A percentile compares a stretch with the other conserved stretches of the same genome.
Evolutionary conservation across 2,329 filamentous ascomycete species (phyloP).

Genomic region (Gaeumannomyces tritici): DNA sequence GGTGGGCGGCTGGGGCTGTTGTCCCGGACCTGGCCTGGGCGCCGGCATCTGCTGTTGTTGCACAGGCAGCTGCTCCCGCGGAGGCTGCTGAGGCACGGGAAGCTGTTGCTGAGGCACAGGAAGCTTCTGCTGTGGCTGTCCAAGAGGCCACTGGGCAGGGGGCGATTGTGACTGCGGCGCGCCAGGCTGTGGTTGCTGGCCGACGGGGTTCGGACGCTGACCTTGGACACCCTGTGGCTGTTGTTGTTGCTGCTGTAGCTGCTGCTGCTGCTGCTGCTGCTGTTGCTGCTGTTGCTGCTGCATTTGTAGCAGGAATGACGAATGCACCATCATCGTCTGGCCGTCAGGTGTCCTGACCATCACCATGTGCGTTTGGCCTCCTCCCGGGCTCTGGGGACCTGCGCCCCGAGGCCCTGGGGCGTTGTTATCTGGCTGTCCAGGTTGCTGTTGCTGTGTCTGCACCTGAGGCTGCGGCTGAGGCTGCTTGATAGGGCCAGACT

Average conservation of each 20-base stretch:
- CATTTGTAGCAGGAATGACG: not conserved
- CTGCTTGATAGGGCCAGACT: slow-evolving; percentile 1
- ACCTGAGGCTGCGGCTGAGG: not conserved
- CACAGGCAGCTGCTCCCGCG: not conserved
- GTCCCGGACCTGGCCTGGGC: slow-evolving; percentile 4
- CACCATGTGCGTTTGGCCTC: not conserved
- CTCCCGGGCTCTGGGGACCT: not conserved
- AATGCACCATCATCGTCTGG: not conserved
- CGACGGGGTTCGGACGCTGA: not conserved
- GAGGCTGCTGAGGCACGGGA: not conserved
- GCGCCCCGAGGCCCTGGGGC: no score
- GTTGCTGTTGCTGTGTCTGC: not conserved
- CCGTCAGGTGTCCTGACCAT: not conserved
- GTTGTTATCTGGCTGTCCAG: not conserved
- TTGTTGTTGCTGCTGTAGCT: not conserved
- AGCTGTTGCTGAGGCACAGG: slow-evolving; percentile 6
- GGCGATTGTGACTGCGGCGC: not conserved
- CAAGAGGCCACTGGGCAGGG: not conserved
- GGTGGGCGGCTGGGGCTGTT: slow-evolving; percentile 1
- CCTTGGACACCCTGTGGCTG: not conserved
- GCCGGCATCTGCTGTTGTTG: slow-evolving; percentile 6
- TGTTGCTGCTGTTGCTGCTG: not conserved
- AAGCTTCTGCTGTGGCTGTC: not conserved
- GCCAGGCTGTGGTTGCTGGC: not conserved
- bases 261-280: not conserved